Evolutionary conservation across 1,284 basidiomycete genomes (phyloP).

Genomic region (Macrocystidia cucumis): DNA sequence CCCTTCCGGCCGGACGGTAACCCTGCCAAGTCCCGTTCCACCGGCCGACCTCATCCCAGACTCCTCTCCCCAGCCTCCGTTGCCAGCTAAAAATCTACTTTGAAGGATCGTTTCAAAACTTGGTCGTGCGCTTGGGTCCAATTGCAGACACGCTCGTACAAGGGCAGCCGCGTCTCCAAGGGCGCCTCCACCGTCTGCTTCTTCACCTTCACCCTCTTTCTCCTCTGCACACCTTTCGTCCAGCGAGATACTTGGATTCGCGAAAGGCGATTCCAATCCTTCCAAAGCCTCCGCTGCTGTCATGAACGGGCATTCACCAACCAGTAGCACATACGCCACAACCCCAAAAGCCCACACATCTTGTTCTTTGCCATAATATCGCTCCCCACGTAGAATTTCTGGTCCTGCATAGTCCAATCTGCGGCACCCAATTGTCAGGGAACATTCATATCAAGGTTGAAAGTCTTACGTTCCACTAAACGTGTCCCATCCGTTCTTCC

Average conservation of each 20-base stretch:
- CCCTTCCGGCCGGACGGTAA: too few relatives aligned
- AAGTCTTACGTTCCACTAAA: conserved; percentile 84
- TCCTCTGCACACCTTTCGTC: conserved; percentile 71
- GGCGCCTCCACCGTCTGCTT: conserved; percentile 72
- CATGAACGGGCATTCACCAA: conserved; percentile 93
- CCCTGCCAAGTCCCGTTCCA: background rate
- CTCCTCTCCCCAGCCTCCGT: conserved; percentile 50
- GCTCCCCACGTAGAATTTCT: conserved; percentile 91
- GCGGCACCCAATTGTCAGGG: conserved; percentile 4
- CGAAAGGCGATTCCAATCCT: conserved; percentile 68
- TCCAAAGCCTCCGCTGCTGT: conserved; percentile 80
- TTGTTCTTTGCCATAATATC: conserved; percentile 94
- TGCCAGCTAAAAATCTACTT: conserved; percentile 70
- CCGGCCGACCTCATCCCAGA: conserved; percentile 5
- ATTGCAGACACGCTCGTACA: conserved; percentile 71
- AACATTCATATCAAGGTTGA: conserved; percentile 7
- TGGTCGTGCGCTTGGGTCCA: conserved; percentile 69
- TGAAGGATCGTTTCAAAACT: conserved; percentile 75
- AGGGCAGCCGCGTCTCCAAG: conserved; percentile 76
- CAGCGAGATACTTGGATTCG: conserved; percentile 62
- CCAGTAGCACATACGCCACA: conserved; percentile 91
- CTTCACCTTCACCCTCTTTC: conserved; percentile 63
- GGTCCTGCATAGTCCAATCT: conserved; percentile 97
- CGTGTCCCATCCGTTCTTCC: conserved; percentile 86
- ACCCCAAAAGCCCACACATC: conserved; percentile 99